Conservation (phyloP, 1,284 basidiomycete species). For the Pascua guehoae region DNA sequence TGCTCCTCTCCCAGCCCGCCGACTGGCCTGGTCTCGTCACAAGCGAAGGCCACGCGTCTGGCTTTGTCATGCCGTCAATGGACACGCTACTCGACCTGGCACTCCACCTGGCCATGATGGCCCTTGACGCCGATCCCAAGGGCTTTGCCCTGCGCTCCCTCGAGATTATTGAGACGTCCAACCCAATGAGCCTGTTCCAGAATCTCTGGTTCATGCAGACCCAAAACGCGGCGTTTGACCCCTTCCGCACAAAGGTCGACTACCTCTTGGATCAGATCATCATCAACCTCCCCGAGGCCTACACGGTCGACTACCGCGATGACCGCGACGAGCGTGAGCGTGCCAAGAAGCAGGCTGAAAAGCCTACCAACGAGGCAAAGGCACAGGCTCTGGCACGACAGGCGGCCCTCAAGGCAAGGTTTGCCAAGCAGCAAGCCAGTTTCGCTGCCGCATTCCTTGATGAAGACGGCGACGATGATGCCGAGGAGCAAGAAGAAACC, state of each 20-base stretch:
- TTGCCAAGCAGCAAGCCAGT: slow-evolving; percentile 82
- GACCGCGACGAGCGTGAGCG: slow-evolving; percentile 43
- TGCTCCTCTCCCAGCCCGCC: slow-evolving; percentile 29
- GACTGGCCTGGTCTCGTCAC: slow-evolving; percentile 25
- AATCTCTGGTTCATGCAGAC: slow-evolving; percentile 71
- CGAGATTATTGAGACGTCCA: slow-evolving; percentile 54
- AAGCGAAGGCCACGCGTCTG: slow-evolving; percentile 16
- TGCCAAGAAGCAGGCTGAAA: slow-evolving; percentile 58
- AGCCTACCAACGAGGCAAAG: slow-evolving; percentile 40
- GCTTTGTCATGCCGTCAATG: slow-evolving; percentile 29
- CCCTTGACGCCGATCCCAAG: slow-evolving; percentile 63
- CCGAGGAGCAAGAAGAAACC: slow-evolving; percentile 53
- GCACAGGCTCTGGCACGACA: slow-evolving; percentile 55
- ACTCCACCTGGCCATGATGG: slow-evolving; percentile 80
- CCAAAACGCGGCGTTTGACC: slow-evolving; percentile 62
- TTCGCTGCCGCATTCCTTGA: slow-evolving; percentile 54
- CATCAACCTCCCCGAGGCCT: slow-evolving; percentile 37
- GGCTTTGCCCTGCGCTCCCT: slow-evolving; percentile 61
- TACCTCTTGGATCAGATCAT: slow-evolving; percentile 75
- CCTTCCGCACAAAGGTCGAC: slow-evolving; percentile 64
- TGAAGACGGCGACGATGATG: slow-evolving; percentile 59
- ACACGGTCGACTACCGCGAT: slow-evolving; percentile 54
- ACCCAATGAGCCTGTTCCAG: slow-evolving; percentile 53
- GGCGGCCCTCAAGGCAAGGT: slow-evolving; percentile 84
- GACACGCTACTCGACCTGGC: slow-evolving; percentile 74